Conservation (phyloP, 192 early-diverging fungal species). For the Mortierella claussenii region DNA sequence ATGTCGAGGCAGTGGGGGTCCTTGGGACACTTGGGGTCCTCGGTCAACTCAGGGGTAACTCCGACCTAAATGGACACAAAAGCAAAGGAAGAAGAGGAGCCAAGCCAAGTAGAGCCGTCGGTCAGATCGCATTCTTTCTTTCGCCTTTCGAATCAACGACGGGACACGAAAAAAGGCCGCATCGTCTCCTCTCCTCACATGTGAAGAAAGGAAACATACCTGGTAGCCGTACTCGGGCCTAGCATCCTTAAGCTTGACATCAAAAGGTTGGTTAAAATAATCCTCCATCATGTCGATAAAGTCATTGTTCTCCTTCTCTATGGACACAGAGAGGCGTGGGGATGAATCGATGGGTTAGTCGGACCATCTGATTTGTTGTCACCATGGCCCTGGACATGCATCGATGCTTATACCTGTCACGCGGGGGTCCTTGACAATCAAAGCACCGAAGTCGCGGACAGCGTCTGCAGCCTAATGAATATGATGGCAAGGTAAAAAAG, state of each 20-base stretch:
- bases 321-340: too few relatives aligned
- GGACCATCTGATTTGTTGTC: too few relatives aligned
- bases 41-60: slow-evolving; percentile 74
- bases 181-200: too few relatives aligned
- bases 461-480: slow-evolving; percentile 64
- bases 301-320: slow-evolving; percentile 55
- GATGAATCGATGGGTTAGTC: too few relatives aligned
- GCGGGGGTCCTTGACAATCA: slow-evolving; percentile 74
- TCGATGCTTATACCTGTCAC: slow-evolving; percentile 66
- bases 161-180: too few relatives aligned
- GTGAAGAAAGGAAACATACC: slow-evolving; percentile 8
- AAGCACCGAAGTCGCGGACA: slow-evolving; percentile 69
- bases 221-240: slow-evolving; percentile 69
- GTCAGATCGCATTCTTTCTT: too few relatives aligned
- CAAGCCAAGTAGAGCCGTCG: neutral
- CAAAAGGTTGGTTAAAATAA: slow-evolving; percentile 72
- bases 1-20: slow-evolving; percentile 68
- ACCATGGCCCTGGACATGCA: too few relatives aligned
- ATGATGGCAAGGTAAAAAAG: neutral
- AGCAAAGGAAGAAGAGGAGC: neutral
- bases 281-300: slow-evolving; percentile 73
- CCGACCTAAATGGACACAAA: slow-evolving; percentile 43
- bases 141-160: too few relatives aligned
- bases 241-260: slow-evolving; percentile 70
- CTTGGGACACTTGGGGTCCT: slow-evolving; percentile 70